These are phyloP conservation scores for Scorias spongiosa DNA, from an alignment of 2,329 filamentous ascomycete genomes.

Conservation along the genomic window DNA sequence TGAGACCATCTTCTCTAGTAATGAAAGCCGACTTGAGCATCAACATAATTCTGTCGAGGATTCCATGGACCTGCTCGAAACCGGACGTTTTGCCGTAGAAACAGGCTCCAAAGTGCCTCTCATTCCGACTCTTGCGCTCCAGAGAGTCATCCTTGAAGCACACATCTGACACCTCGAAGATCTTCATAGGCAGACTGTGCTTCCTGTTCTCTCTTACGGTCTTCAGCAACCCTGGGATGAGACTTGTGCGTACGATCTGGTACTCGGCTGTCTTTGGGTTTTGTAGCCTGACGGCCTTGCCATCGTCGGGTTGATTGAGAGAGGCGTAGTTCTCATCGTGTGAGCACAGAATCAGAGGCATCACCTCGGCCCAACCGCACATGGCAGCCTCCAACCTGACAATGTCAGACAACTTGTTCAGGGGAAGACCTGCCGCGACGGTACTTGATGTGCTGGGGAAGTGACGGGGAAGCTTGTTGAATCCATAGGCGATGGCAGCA, in stretches of 20 bases:
- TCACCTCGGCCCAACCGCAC: constrained; percentile 90
- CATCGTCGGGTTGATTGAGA: constrained; percentile 80
- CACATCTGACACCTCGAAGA: constrained; percentile 84
- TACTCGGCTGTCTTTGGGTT: constrained; percentile 92
- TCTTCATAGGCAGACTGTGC: constrained; percentile 74
- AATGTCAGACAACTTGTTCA: constrained; percentile 93
- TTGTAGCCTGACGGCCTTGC: constrained; percentile 66
- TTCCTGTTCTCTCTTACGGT: constrained; percentile 88
- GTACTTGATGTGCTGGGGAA: constrained; percentile 77
- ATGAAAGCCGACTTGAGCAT: constrained; percentile 82
- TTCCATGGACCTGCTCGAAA: constrained; percentile 88
- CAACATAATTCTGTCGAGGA: constrained; percentile 78
- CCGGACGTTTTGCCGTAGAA: constrained; percentile 90
- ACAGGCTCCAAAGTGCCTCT: constrained; percentile 88
- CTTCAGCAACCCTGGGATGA: constrained; percentile 80
- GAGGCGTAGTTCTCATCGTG: constrained; percentile 97
- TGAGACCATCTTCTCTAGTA: constrained; percentile 54
- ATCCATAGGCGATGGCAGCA: constrained; percentile 88
- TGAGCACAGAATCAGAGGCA: constrained; percentile 91
- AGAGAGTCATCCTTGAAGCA: constrained; percentile 71
- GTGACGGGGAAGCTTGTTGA: constrained; percentile 82
- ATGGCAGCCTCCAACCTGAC: constrained; percentile 78
- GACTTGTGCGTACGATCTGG: constrained; percentile 76
- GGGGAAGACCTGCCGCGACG: constrained; percentile 68
- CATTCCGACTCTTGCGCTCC: constrained; percentile 81